phyloP scores from a whole-genome alignment of 1,284 basidiomycete genomes.

The Wolfiporia cocos region DNA sequence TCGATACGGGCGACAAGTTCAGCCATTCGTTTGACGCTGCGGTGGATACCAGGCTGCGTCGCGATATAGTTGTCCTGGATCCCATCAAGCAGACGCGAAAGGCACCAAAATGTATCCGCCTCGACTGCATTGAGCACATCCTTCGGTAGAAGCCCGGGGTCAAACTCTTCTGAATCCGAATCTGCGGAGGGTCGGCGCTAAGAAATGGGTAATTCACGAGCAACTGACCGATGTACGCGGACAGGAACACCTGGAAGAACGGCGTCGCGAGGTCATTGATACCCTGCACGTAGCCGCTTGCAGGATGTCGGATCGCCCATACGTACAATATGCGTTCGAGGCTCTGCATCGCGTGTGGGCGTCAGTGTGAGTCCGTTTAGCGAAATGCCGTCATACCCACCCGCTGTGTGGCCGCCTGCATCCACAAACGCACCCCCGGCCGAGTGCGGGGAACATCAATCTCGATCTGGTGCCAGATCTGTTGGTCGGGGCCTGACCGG shows the following conservation, averaged over 20 bases:
- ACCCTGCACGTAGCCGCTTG: slow-evolving; percentile 94
- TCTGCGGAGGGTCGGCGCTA: slow-evolving; percentile 37
- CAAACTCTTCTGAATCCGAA: slow-evolving; percentile 83
- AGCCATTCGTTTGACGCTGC: slow-evolving; percentile 88
- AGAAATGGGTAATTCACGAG: slow-evolving; percentile 3
- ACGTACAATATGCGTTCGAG: slow-evolving; percentile 93
- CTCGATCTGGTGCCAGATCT: slow-evolving; percentile 98
- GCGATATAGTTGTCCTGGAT: slow-evolving; percentile 98
- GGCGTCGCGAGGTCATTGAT: slow-evolving; percentile 97
- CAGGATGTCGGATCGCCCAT: slow-evolving; percentile 96
- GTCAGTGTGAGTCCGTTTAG: slow-evolving; percentile 9
- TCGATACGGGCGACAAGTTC: slow-evolving; percentile 91
- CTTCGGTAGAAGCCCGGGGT: slow-evolving; percentile 69
- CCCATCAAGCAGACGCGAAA: slow-evolving; percentile 88
- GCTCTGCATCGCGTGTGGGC: slow-evolving; percentile 42
- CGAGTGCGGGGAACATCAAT: slow-evolving; percentile 94
- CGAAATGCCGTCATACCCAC: slow-evolving; percentile 36
- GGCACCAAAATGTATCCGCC: slow-evolving; percentile 96
- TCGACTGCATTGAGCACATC: slow-evolving; percentile 79
- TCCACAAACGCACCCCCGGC: slow-evolving; percentile 89
- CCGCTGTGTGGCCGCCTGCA: slow-evolving; percentile 80
- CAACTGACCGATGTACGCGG: slow-evolving; percentile 80
- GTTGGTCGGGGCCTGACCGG: slow-evolving; percentile 79
- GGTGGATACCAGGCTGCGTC: slow-evolving; percentile 90
- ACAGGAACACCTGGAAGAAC: slow-evolving; percentile 92